Conservation (phyloP, 768 basidiomycete species). For the Amanita inopinata region DNA sequence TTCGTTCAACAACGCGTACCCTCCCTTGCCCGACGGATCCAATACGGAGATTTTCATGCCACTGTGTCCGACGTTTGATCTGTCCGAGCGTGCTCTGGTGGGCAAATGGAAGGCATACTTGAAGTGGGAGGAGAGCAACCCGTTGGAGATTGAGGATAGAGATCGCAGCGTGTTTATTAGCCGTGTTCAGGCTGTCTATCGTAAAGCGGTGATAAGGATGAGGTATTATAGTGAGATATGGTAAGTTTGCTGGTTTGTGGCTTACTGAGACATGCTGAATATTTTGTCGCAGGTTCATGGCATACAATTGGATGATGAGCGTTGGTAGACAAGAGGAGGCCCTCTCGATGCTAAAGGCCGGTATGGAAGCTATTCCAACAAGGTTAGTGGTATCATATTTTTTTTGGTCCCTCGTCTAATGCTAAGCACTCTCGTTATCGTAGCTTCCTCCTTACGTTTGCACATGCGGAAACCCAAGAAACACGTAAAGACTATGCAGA, state of each 20-base stretch:
- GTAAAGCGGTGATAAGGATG: constrained; percentile 87
- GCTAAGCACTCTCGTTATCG: background rate
- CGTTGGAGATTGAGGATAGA: constrained; percentile 83
- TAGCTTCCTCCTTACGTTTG: constrained; percentile 87
- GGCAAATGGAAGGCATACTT: constrained; percentile 86
- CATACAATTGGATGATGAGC: constrained; percentile 71
- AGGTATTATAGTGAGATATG: constrained; percentile 93
- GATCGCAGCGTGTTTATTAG: constrained; percentile 57
- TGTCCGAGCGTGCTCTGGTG: constrained; percentile 64
- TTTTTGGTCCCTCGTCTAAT: background rate
- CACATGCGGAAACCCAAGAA: constrained; percentile 71
- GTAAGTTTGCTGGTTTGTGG: constrained; percentile 29
- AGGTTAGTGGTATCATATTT: constrained; percentile 34
- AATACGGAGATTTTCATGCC: constrained; percentile 49
- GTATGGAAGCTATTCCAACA: constrained; percentile 79
- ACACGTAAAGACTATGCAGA: constrained; percentile 46
- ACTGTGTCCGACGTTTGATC: constrained; percentile 60
- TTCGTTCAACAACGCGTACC: constrained; percentile 22
- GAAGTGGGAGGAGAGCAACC: constrained; percentile 94
- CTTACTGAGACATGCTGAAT: constrained; percentile 5
- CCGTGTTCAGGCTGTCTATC: constrained; percentile 74
- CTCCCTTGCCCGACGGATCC: constrained; percentile 16
- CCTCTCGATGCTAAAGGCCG: constrained; percentile 66
- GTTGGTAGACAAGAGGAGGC: constrained; percentile 79
- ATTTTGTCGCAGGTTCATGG: constrained; percentile 74